Conservation (phyloP, 176 grass and related monocot species). For the Musa schizocarpa region DNA sequence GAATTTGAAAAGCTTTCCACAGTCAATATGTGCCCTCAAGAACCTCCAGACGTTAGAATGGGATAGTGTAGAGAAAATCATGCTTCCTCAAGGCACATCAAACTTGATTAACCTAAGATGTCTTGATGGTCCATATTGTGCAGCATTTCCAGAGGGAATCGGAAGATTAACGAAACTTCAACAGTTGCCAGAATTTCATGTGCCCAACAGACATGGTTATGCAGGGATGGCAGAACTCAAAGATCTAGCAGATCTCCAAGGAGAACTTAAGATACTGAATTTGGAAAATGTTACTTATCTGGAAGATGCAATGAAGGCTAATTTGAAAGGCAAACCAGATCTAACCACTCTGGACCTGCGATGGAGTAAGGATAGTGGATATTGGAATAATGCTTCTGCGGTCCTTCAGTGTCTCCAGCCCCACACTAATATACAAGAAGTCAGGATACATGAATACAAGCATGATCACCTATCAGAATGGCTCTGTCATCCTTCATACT, state of each 20-base stretch:
- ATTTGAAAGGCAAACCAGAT: slow-evolving; percentile 4
- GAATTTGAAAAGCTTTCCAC: slow-evolving; percentile 7
- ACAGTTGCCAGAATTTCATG: slow-evolving; percentile 1
- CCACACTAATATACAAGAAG: slow-evolving; percentile 9
- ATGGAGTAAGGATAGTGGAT: neutral
- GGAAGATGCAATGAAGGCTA: neutral
- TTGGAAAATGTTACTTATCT: slow-evolving; percentile 16
- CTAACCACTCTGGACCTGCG: neutral
- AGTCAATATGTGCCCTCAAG: slow-evolving; percentile 8
- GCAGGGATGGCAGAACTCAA: slow-evolving; percentile 19
- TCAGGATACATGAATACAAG: slow-evolving; percentile 2
- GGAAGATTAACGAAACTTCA: slow-evolving; percentile 20
- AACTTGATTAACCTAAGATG: slow-evolving; percentile 12
- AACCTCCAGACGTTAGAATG: slow-evolving; percentile 22
- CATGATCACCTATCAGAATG: slow-evolving; percentile 1
- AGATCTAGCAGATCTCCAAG: slow-evolving; percentile 9
- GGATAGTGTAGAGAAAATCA: neutral
- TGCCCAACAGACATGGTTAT: neutral
- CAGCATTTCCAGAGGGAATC: slow-evolving; percentile 12
- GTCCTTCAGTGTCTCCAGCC: slow-evolving; percentile 7
- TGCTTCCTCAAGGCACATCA: slow-evolving; percentile 4
- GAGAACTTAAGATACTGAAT: slow-evolving; percentile 14
- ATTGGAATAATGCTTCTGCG: neutral
- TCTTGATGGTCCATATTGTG: slow-evolving; percentile 3
- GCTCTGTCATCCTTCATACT: slow-evolving; percentile 18